Percentiles rank a stretch among this genome's conserved stretches.
These are phyloP conservation scores for Saccharum spontaneum DNA, from an alignment of 176 grass and related monocot genomes.

Conservation along the genomic window DNA sequence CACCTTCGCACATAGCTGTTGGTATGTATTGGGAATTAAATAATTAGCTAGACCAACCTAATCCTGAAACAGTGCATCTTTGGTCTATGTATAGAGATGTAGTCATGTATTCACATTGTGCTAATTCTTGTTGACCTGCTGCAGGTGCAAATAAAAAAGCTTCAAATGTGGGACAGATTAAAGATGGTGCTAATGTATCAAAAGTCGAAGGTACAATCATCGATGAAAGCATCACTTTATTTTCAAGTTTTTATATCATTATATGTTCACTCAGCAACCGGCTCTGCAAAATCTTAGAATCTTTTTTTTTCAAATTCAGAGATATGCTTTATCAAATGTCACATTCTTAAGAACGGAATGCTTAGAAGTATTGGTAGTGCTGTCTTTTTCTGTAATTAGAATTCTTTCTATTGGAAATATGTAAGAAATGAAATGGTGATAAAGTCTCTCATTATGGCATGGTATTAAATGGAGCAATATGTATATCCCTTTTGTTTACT, in stretches of 20 bases:
- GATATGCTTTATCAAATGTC: neutral
- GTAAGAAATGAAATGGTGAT: slow-evolving; percentile 15
- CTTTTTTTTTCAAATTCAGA: neutral
- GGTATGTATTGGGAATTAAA: slow-evolving; percentile 48
- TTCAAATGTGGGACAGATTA: slow-evolving; percentile 64
- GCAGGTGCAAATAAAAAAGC: slow-evolving; percentile 88
- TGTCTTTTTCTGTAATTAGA: neutral
- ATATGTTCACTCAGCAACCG: neutral
- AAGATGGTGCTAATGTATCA: slow-evolving; percentile 64
- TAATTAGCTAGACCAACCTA: neutral
- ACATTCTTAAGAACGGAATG: neutral
- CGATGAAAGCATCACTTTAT: neutral
- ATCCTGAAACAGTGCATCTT: neutral
- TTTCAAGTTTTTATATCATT: neutral
- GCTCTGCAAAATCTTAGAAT: neutral
- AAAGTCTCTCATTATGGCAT: neutral
- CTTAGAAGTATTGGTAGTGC: neutral
- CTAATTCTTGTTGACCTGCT: slow-evolving; percentile 38
- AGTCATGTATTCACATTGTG: neutral
- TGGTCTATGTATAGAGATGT: neutral
- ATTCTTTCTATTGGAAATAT: neutral
- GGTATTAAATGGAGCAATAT: neutral
- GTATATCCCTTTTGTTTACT: neutral
- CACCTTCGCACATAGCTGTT: slow-evolving; percentile 63
- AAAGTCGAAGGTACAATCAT: slow-evolving; percentile 72